Evolutionary conservation across 2,329 filamentous ascomycete genomes (phyloP), one percentile per base, ranked within the genome.

Genomic region (Colletotrichum salicis): DNA sequence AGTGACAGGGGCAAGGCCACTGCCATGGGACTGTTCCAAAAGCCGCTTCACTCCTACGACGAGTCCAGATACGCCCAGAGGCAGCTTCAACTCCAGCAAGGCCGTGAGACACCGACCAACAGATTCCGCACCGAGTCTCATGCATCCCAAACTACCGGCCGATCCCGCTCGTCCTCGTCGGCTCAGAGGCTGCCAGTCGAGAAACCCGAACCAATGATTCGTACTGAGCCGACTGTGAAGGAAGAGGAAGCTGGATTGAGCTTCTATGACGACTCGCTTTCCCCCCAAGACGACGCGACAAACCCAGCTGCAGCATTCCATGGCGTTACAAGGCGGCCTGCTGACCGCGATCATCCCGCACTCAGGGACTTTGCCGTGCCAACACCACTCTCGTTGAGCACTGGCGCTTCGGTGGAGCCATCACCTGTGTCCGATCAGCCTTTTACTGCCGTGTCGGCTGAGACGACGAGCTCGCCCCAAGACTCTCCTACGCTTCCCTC

Each of bases 401-500:
- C 77, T 3, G 79, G 76, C 55, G 67, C 74, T 22, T 78, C 74
- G 69, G 79, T 74, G 67, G 83, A 81, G 51, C 75, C 76, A 24
- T 78, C 78, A 13, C 75, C 78, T 1, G 71, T 73, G 7, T 70
- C 73, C 1, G 80, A 79, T 27, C 74, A 75, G n/a, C 59, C 77
- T 0, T 74, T 70, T 5, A 75, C 8, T 54, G 71, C 57, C 1
- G 70, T 64, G 2, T 60, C 75, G 24, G 73, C 74, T 12, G 74
- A 80, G 0, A 75, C 77, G 11, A 73, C 72, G 4, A 24, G 67
- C 5, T 79, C 80, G 8, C 80, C 86, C 0, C 79, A 80, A 11
- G 94, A 97, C 77, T 97, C 95, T 0, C 95, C 95, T 0, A 97
- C 94, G 0, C 83, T 97, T 6, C 93, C 93, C 2, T 92, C 93